Percentiles rank a stretch among this genome's conserved stretches.
Conservation (phyloP, 2,329 filamentous ascomycete genomes). For the Camillea tinctor region DNA sequence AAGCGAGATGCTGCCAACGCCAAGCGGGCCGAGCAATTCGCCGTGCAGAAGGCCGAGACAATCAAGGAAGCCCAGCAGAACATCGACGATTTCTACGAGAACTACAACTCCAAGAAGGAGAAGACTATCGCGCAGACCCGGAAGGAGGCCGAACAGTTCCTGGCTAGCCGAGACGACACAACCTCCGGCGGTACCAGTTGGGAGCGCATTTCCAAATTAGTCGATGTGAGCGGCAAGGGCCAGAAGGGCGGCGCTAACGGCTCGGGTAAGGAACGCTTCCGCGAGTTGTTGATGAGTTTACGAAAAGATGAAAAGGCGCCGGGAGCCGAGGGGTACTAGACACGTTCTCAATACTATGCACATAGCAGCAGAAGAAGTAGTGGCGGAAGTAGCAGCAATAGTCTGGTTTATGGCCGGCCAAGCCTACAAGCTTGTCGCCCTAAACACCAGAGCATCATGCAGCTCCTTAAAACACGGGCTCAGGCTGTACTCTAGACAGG, state of each 20-base stretch:
- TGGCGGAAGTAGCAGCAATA: slow-evolving; percentile 3
- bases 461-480: slow-evolving; percentile 1
- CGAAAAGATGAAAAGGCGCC: slow-evolving; percentile 90
- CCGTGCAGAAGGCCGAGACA: slow-evolving; percentile 78
- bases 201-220: slow-evolving; percentile 96
- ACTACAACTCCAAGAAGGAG: slow-evolving; percentile 98
- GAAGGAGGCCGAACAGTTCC: slow-evolving; percentile 90
- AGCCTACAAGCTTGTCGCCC: slow-evolving; percentile 6
- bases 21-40: slow-evolving; percentile 82
- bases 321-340: slow-evolving; percentile 61
- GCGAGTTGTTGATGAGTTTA: slow-evolving; percentile 81
- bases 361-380: slow-evolving; percentile 3
- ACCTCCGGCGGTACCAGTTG: slow-evolving; percentile 94
- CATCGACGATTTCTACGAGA: slow-evolving; percentile 99
- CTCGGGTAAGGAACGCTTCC: slow-evolving; percentile 94
- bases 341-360: slow-evolving; percentile 14
- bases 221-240: slow-evolving; percentile 96
- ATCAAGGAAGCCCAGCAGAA: slow-evolving; percentile 87
- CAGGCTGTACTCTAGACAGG: slow-evolving; percentile 28
- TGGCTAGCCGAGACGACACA: slow-evolving; percentile 85
- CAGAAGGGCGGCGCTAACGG: slow-evolving; percentile 81
- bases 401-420: slow-evolving; percentile 5
- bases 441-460: slow-evolving; percentile 5
- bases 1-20: slow-evolving; percentile 79
- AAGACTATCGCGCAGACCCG: slow-evolving; percentile 86